Base-by-base conservation (phyloP, 2,329 filamentous ascomycete species). In the Iodosphaeria phyllophila region DNA sequence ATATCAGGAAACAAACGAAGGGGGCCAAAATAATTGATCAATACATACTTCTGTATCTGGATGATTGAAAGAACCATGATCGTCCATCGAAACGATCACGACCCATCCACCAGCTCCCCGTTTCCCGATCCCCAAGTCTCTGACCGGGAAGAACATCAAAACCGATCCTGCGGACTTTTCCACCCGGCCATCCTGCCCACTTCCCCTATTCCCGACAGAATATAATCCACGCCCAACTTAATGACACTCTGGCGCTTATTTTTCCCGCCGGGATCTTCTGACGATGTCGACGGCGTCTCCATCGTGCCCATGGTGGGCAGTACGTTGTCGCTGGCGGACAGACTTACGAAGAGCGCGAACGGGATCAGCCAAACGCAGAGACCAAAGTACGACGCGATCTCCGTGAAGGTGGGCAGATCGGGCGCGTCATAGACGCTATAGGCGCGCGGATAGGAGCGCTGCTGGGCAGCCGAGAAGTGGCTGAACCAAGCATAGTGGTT, bases 401-500 rank as follows among this genome's bases (percentile, higher is more conserved):
- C 82, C 11, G 80, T 84, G 47, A 98, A 98, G 18, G 67, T 74
- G 0, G 89, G 89, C 22, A 82, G 45, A 26, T 69, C 51, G 28
- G 58, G 54, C 29, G 60, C 56, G 34, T 79, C 68, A 43, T 76
- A 74, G 43, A 66, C 61, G 27, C 68, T 64, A 4, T 61, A 56
- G 48, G 56, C 48, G 39, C 64, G 58, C 28, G 61, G 51, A 49
- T 73, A 69, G 3, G 69, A 56, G 27, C 50, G 51, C 23, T 63
- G 49, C 33, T 74, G 64, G 28, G 63, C 58, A 28, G 60, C 52
- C 30, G 77, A 86, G 50, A 98, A 98, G 52, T 95, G 74, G 28
- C 68, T 69, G 60, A 98, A 95, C 86, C 89, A 98, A 25, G 92
- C 59, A 52, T 82, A 93, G 48, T 98, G 89, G 50, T 98, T 92